Percentiles rank a stretch among this genome's conserved stretches.
Evolutionary conservation across 2,329 filamentous ascomycete genomes (phyloP).

Genomic region (Aureobasidium sp.): DNA sequence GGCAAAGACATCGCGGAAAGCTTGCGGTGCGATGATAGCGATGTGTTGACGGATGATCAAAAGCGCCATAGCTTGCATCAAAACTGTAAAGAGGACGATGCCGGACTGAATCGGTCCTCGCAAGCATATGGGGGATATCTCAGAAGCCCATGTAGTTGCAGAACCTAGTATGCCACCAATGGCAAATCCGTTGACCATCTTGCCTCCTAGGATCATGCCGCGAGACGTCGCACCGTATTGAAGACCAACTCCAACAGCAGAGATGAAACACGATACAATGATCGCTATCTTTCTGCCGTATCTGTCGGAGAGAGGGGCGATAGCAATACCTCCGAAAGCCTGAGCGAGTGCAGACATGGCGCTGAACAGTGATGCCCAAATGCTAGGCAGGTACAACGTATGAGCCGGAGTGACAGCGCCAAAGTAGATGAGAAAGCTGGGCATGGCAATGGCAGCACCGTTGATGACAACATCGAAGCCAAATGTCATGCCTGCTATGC

Average conservation of each 20-base stretch:
- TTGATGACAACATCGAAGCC: neutral
- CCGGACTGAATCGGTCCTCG: neutral
- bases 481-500: neutral
- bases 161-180: neutral
- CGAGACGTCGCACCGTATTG: neutral
- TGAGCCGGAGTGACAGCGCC: constrained; percentile 2
- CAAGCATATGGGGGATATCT: neutral
- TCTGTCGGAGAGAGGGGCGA: neutral
- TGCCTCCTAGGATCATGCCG: neutral
- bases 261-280: neutral
- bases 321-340: neutral
- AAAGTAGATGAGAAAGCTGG: constrained; percentile 7
- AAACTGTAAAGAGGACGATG: neutral
- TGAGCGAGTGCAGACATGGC: neutral
- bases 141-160: neutral
- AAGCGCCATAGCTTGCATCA: neutral
- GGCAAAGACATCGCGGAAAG: neutral
- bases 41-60: neutral
- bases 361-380: neutral
- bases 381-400: constrained; percentile 1
- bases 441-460: constrained; percentile 3
- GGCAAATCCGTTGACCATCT: neutral
- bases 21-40: neutral
- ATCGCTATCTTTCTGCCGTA: neutral
- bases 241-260: neutral